Evolutionary conservation across 148 eudicot species (phyloP).

Genomic region (Heliosperma pusillum): DNA sequence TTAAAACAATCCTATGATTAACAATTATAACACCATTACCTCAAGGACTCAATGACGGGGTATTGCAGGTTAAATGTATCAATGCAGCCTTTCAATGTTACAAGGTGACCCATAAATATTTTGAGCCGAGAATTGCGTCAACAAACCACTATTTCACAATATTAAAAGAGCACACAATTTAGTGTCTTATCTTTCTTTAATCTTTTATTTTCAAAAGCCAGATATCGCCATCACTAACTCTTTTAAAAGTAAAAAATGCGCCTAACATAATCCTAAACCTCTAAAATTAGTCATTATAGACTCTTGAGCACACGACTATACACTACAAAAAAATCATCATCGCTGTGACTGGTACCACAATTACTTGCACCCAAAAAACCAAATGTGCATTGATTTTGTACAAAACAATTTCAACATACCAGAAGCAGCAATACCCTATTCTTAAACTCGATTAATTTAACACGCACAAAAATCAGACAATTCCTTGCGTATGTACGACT

Average conservation of each 20-base stretch:
- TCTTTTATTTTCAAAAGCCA: neutral
- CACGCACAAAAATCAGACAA: neutral
- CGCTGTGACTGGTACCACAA: neutral
- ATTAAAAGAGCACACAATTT: neutral
- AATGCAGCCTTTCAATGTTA: neutral
- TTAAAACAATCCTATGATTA: neutral
- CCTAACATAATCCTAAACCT: neutral
- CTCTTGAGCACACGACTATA: neutral
- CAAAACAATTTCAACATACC: neutral
- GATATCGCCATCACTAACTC: neutral
- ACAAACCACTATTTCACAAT: neutral
- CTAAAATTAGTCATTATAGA: neutral
- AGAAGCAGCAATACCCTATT: neutral
- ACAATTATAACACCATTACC: neutral
- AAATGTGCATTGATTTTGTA: neutral
- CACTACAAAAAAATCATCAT: no score
- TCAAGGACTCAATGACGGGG: neutral
- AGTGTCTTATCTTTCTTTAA: neutral
- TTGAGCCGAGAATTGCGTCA: neutral
- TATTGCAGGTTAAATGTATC: neutral
- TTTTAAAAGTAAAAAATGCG: neutral
- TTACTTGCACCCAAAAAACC: neutral
- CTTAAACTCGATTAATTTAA: neutral
- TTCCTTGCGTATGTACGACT: no score
- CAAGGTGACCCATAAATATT: no score